Base-by-base conservation (phyloP, 2,329 filamentous ascomycete species). In the Ophiostoma pallidulum region DNA sequence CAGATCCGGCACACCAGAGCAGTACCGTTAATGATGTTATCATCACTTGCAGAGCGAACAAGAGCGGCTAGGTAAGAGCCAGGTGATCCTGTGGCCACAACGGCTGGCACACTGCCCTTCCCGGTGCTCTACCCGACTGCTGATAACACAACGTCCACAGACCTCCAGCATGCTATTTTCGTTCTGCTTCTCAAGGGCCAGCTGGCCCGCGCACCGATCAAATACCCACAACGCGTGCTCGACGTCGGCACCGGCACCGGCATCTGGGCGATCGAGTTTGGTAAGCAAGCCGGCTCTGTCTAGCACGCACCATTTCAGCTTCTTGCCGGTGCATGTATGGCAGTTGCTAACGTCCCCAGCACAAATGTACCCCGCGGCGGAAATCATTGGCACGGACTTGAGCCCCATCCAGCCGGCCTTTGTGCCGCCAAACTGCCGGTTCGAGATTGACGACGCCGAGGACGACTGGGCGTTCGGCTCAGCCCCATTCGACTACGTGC, bases 361-460 rank as follows among this genome's bases (percentile, higher is more conserved):
- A 69, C 72, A 52, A 20, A 31, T 60, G 8, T 64, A 69, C 24
- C 68, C 68, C 22, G 53, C 61, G 51, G 66, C 54, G 56, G 64
- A 51, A 64, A 74, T 53, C 3, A 64, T 66, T 33, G 72, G 72
- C 40, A 70, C 67, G 6, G 72, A 76, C 57, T 61, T 76, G 2
- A 74, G 70, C 31, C 71, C 72, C 3, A 72, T 74, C 31, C 73
- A 75, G 54, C 71, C 72, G 4, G 60, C 59, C 33, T 56, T 74
- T 58, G 71, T 81, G 0, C 78, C 79, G 0, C 68, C 71, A 14
- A 84, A 84, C 55, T 77, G 80, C 45, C 72, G 74, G 51, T 84
- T 83, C 49, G 70, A 81, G 47, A 71, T 83, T 33, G 80, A 84
- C 58, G 78, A 84, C 53, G 71, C 77, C 29, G 75, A 76, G 52